Evolutionary conservation across 352 stramenopile species (phyloP).

Genomic region (Phytophthora cryptogea): DNA sequence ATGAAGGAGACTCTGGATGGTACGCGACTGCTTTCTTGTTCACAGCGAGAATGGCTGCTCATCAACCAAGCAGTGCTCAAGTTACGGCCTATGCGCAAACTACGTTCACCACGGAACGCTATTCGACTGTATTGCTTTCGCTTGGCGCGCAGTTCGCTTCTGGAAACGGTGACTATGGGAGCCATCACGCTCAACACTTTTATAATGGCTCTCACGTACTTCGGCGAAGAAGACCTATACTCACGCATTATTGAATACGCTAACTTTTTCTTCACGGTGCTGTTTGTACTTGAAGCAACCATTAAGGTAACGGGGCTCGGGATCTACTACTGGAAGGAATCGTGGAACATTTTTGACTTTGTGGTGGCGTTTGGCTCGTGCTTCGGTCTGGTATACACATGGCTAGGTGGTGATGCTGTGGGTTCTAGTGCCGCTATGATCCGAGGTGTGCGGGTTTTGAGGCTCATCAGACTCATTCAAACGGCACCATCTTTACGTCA

Average conservation of each 20-base stretch:
- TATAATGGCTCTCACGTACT: slow-evolving; percentile 83
- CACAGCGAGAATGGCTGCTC: slow-evolving; percentile 78
- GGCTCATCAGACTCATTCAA: slow-evolving; percentile 74
- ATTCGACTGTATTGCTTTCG: slow-evolving; percentile 46
- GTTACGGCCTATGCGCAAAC: slow-evolving; percentile 44
- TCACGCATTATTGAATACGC: slow-evolving; percentile 53
- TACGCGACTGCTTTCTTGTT: slow-evolving; percentile 69
- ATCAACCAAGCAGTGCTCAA: slow-evolving; percentile 59
- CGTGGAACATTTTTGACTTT: slow-evolving; percentile 90
- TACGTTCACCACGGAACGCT: slow-evolving; percentile 42
- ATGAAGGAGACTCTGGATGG: slow-evolving; percentile 72
- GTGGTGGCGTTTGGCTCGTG: slow-evolving; percentile 51
- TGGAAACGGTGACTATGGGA: slow-evolving; percentile 79
- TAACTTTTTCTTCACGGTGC: slow-evolving; percentile 81
- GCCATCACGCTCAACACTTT: slow-evolving; percentile 90
- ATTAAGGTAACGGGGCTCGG: slow-evolving; percentile 84
- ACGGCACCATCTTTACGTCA: slow-evolving; percentile 69
- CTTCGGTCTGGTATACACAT: slow-evolving; percentile 54
- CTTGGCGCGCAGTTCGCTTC: slow-evolving; percentile 45
- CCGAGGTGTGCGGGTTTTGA: slow-evolving; percentile 80
- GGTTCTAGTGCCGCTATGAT: slow-evolving; percentile 64
- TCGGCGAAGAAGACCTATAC: slow-evolving; percentile 75
- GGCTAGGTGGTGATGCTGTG: slow-evolving; percentile 26
- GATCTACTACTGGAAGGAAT: slow-evolving; percentile 73
- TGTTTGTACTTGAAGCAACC: slow-evolving; percentile 81